These are phyloP conservation scores for Bruguiera sexangula DNA, from an alignment of 345 rosid genomes.

Conservation along the genomic window DNA sequence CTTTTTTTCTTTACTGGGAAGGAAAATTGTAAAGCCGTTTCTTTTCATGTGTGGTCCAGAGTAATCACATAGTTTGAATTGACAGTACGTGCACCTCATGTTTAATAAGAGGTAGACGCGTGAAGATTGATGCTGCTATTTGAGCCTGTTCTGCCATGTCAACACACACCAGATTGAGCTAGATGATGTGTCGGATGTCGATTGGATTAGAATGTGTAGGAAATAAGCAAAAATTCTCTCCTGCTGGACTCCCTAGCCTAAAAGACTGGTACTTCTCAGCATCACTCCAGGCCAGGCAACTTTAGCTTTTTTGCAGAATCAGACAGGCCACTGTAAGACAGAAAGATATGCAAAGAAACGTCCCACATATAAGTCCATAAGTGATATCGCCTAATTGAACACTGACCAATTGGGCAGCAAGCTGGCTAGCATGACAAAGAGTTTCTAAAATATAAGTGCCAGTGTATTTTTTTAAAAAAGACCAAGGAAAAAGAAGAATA, in stretches of 20 bases:
- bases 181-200: neutral
- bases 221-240: neutral
- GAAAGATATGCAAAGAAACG: neutral
- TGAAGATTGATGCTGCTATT: neutral
- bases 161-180: neutral
- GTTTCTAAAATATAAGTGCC: too few relatives aligned
- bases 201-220: conserved; percentile 4
- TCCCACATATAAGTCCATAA: neutral
- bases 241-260: neutral
- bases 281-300: neutral
- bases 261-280: neutral
- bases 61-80: neutral
- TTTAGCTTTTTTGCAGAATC: neutral
- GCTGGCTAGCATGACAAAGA: neutral
- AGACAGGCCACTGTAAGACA: neutral
- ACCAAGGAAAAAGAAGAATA: too few relatives aligned
- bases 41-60: neutral
- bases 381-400: too few relatives aligned
- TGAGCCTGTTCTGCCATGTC: neutral
- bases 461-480: too few relatives aligned
- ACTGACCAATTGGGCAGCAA: too few relatives aligned
- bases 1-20: neutral
- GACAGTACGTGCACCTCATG: neutral
- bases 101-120: neutral
- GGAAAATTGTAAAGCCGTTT: too few relatives aligned